Percentiles rank a stretch among this genome's conserved stretches.
These are phyloP conservation scores for Dovyalis caffra DNA, from an alignment of 345 rosid species.

Conservation along the genomic window DNA sequence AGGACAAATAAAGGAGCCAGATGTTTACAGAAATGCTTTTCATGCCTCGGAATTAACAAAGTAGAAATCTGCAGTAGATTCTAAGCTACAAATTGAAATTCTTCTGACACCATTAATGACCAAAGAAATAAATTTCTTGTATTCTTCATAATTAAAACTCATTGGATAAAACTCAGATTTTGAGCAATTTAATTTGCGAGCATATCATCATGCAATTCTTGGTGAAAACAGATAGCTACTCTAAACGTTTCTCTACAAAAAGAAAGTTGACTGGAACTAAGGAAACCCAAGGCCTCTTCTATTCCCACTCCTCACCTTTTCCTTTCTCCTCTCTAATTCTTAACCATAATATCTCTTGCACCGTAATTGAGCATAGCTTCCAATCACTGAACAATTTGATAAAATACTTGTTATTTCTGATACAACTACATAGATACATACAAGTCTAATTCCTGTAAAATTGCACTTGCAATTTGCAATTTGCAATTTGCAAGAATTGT, in stretches of 20 bases:
- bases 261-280: not conserved
- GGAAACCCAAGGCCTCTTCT: not conserved
- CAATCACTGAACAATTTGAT: too few species aligned
- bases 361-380: not conserved
- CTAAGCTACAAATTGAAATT: not conserved
- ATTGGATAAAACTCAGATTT: too few species aligned
- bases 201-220: too few species aligned
- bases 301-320: not conserved
- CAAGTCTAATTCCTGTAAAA: not conserved
- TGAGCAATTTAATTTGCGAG: too few species aligned
- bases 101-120: not conserved
- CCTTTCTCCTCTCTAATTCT: not conserved
- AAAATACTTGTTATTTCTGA: not conserved
- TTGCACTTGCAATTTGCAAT: constrained; percentile 11
- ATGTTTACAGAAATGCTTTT: not conserved
- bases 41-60: not conserved
- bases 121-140: not conserved
- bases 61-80: not conserved
- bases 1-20: not conserved
- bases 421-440: not conserved
- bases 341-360: not conserved
- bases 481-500: constrained; percentile 11
- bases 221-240: too few species aligned
- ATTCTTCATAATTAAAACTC: not conserved
- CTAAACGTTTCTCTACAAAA: too few species aligned